Conservation (phyloP, 108 stramenopile genomes). For the Asterionellopsis glacialis region DNA sequence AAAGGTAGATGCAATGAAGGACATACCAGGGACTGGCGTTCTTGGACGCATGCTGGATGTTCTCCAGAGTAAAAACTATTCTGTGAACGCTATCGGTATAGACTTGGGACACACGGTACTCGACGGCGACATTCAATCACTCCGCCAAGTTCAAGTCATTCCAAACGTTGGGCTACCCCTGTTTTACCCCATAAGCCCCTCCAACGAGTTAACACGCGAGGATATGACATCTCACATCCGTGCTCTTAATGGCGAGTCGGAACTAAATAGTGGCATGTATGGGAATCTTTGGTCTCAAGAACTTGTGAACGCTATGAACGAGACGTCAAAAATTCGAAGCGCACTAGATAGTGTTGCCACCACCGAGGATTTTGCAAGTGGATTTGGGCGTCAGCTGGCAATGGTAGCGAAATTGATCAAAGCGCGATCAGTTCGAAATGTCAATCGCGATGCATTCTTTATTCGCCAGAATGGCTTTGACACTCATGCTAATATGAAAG, state of each 20-base stretch:
- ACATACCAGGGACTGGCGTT: constrained; percentile 17
- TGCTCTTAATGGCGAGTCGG: neutral
- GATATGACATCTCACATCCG: neutral
- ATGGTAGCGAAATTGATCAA: neutral
- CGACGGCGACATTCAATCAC: too few species aligned
- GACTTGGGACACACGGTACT: too few species aligned
- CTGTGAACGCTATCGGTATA: neutral
- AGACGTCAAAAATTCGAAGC: neutral
- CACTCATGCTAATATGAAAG: constrained; percentile 26
- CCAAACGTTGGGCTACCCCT: too few species aligned
- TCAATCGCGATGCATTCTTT: constrained; percentile 14
- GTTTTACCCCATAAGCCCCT: too few species aligned
- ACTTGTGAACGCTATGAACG: neutral
- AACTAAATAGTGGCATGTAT: neutral
- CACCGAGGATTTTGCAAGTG: neutral
- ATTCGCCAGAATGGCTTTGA: constrained; percentile 21
- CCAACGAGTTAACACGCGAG: too few species aligned
- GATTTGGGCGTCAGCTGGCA: neutral
- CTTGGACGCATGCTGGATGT: constrained; percentile 43
- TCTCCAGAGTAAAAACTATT: constrained; percentile 13
- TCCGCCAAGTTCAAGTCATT: too few species aligned
- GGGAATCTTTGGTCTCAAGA: neutral
- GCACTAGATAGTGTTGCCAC: neutral
- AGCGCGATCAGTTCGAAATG: neutral
- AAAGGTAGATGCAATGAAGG: constrained; percentile 19